Percentiles rank a stretch among this genome's conserved stretches.
Conservation (phyloP, 225 moss, liverwort and hornwort species). For the Polytrichum commune region DNA sequence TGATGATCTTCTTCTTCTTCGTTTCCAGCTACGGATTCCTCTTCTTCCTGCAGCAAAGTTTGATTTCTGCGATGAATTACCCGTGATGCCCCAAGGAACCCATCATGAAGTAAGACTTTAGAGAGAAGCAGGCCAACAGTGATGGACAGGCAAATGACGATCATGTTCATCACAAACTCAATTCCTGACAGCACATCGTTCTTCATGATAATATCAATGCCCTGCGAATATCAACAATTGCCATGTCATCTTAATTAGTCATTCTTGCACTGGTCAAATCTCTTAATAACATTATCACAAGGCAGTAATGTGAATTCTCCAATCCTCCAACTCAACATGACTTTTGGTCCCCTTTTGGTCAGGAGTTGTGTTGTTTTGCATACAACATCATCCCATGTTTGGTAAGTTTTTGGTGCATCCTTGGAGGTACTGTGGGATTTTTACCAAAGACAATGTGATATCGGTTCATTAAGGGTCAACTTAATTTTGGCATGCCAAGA, state of each 20-base stretch:
- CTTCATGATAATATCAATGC: slow-evolving; percentile 40
- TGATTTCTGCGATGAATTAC: slow-evolving; percentile 2
- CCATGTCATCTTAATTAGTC: background rate
- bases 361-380: no score
- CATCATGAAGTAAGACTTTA: slow-evolving; percentile 49
- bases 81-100: slow-evolving; percentile 36
- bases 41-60: slow-evolving; percentile 15
- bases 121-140: slow-evolving; percentile 53
- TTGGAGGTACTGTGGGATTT: no score
- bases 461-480: no score
- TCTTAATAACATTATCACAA: no score
- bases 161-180: slow-evolving; percentile 57
- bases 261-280: no score
- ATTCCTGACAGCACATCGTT: slow-evolving; percentile 46
- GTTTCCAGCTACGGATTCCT: slow-evolving; percentile 10
- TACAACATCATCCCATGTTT: no score
- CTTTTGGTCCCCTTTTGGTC: no score
- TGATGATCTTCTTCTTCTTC: slow-evolving; percentile 40
- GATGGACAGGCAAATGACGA: slow-evolving; percentile 59
- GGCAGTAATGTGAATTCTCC: no score
- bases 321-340: no score
- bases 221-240: slow-evolving; percentile 26
- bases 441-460: no score
- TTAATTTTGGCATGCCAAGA: no score
- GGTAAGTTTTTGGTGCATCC: no score